A percentile compares a stretch with the other conserved stretches of the same genome.
Evolutionary conservation across 2,329 filamentous ascomycete species (phyloP).

Genomic region (Cercospora zeina): DNA sequence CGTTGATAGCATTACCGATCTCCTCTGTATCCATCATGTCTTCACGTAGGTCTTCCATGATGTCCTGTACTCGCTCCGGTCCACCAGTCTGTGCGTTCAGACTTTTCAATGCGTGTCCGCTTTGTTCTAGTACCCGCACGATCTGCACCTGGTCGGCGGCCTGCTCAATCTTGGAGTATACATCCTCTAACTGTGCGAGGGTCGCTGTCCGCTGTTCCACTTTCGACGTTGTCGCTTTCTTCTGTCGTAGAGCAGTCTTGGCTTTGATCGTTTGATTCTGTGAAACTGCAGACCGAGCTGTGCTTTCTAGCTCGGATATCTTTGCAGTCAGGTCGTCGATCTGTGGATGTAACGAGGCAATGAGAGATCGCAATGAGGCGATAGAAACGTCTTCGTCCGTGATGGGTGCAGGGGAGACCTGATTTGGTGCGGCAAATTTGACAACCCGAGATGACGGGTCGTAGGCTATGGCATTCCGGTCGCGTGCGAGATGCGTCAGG

Average conservation of each 20-base stretch:
- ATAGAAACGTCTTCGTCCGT: constrained; percentile 79
- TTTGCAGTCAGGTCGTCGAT: constrained; percentile 63
- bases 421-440: constrained; percentile 65
- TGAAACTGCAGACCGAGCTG: constrained; percentile 69
- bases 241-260: constrained; percentile 74
- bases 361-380: constrained; percentile 74
- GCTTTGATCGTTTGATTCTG: constrained; percentile 74
- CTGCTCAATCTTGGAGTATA: constrained; percentile 79
- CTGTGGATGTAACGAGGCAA: constrained; percentile 65
- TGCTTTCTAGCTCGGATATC: constrained; percentile 51
- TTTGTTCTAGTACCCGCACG: constrained; percentile 77
- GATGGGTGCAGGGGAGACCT: constrained; percentile 53
- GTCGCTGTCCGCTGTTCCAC: constrained; percentile 71
- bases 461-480: constrained; percentile 51
- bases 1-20: constrained; percentile 72
- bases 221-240: constrained; percentile 75
- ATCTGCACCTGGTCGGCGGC: constrained; percentile 82
- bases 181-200: constrained; percentile 77
- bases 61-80: constrained; percentile 69
- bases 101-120: constrained; percentile 67
- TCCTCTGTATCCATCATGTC: constrained; percentile 83
- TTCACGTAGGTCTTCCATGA: constrained; percentile 71
- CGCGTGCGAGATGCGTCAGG: constrained; percentile 49
- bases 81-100: constrained; percentile 79
- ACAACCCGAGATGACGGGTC: constrained; percentile 56